Conservation (phyloP, 1,139 yeast species). For the Zygoascus hellenicus region DNA sequence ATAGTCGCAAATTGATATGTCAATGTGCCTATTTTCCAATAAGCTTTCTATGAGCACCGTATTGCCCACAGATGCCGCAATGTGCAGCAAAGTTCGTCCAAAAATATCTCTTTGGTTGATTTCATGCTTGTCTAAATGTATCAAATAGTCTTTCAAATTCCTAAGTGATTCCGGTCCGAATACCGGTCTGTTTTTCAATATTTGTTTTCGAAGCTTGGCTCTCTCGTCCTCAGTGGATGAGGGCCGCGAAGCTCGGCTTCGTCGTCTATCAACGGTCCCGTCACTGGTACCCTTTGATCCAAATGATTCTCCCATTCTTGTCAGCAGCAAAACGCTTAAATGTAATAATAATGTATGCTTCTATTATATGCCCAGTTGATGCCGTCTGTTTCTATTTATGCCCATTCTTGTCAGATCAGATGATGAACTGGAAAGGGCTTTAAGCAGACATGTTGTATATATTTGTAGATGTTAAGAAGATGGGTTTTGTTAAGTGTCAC, state of each 20-base stretch:
- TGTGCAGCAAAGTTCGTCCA: conserved; percentile 66
- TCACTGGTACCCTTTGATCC: too few species aligned
- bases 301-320: too few species aligned
- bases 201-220: neutral
- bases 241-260: conserved; percentile 4
- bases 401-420: too few species aligned
- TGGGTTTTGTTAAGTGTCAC: too few species aligned
- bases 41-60: conserved; percentile 43
- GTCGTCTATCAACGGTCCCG: conserved; percentile 1
- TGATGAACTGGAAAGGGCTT: too few species aligned
- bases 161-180: neutral
- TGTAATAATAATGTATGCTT: too few species aligned
- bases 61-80: conserved; percentile 50
- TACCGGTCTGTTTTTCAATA: conserved; percentile 3
- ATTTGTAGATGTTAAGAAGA: too few species aligned
- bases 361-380: too few species aligned
- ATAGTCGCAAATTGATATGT: conserved; percentile 48
- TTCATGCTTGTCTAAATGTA: conserved; percentile 21
- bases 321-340: too few species aligned
- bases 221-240: conserved; percentile 6
- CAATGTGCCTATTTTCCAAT: conserved; percentile 44
- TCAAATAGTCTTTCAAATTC: conserved; percentile 8
- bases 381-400: too few species aligned
- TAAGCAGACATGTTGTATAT: too few species aligned
- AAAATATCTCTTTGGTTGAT: conserved; percentile 56